Evolutionary conservation across 2,329 filamentous ascomycete species (phyloP).

Genomic region (Xylaria sp.): DNA sequence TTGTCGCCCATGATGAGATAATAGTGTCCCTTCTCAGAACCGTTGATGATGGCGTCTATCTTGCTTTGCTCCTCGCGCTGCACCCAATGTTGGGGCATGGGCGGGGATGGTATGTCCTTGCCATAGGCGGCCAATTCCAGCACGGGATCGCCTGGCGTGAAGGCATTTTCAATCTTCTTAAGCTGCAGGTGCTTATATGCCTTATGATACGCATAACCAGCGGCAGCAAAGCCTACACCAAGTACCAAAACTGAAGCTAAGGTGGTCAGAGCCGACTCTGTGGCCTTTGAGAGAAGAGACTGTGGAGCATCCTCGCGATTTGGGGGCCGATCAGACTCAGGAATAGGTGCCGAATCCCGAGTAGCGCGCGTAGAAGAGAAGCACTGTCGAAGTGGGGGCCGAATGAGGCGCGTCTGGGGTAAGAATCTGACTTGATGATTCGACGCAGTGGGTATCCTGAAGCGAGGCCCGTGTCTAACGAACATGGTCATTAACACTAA

Average conservation of each 20-base stretch:
- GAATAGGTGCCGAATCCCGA: conserved; percentile 20
- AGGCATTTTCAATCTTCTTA: conserved; percentile 92
- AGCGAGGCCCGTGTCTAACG: conserved; percentile 21
- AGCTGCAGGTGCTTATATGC: conserved; percentile 91
- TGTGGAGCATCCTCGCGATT: conserved; percentile 41
- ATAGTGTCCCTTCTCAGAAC: conserved; percentile 81
- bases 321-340: conserved; percentile 22
- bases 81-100: conserved; percentile 76
- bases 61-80: conserved; percentile 80
- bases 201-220: conserved; percentile 81
- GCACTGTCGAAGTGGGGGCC: conserved; percentile 32
- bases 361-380: conserved; percentile 30
- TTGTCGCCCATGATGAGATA: conserved; percentile 94
- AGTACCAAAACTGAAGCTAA: conserved; percentile 79
- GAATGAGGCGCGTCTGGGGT: conserved; percentile 26
- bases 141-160: conserved; percentile 90
- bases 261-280: conserved; percentile 79
- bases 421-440: conserved; percentile 13
- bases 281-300: conserved; percentile 68
- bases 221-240: conserved; percentile 70
- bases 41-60: conserved; percentile 85
- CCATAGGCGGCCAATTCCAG: conserved; percentile 78
- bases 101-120: conserved; percentile 62
- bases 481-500: conserved; percentile 29
- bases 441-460: conserved; percentile 15